Evolutionary conservation across 2,329 filamentous ascomycete genomes (phyloP), one percentile per base, ranked within the genome.

Genomic region (Paramyrothecium sp.): DNA sequence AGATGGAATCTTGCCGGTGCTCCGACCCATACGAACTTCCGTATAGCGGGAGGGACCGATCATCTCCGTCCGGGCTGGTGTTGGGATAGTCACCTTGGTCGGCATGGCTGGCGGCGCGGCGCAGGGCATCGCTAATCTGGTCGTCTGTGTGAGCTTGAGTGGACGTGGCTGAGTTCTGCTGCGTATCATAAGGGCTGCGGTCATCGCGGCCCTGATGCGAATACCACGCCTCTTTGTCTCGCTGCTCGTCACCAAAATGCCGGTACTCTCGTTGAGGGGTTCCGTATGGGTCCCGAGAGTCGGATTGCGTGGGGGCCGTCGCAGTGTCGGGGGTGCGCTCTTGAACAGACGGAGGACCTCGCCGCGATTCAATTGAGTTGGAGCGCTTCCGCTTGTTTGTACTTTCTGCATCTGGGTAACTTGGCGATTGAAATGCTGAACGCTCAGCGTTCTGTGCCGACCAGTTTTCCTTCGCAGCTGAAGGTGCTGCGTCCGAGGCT

Each of bases 311-410:
- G 23, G 67, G 64, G n/a, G 63, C 62, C 16, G 67, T 61, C 16
- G 69, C 64, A 22, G 64, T 65, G 53, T 75, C 74, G 26, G 72
- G 72, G 16, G 73, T 73, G 5, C 66, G 67, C 58, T 75, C 71
- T 47, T 73, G 69, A 16, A 44, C 38, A 8, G 62, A 56, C 7
- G 63, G 58, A 26, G 58, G 60, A 21, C 80, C 77, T 62, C 74
- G 73, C 55, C 73, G 69, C 7, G 69, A 70, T 56, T 87, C 87
- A 41, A 78, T 71, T 7, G 89, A 90, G 50, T 79, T 75, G 7
- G 90, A 91, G 59, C 90, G 84, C 72, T 92, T 94, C 66, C 86
- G 84, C 73, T 88, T 89, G 64, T 85, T 81, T 19, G 81, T 74
- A 17, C 66, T 69, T 38, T 87, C 82, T n/a, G 69, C 66, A 33